Percentiles rank a stretch among this genome's conserved stretches.
Evolutionary conservation across 192 early-diverging fungal genomes (phyloP).

Genomic region (Gaertneriomyces sp.): DNA sequence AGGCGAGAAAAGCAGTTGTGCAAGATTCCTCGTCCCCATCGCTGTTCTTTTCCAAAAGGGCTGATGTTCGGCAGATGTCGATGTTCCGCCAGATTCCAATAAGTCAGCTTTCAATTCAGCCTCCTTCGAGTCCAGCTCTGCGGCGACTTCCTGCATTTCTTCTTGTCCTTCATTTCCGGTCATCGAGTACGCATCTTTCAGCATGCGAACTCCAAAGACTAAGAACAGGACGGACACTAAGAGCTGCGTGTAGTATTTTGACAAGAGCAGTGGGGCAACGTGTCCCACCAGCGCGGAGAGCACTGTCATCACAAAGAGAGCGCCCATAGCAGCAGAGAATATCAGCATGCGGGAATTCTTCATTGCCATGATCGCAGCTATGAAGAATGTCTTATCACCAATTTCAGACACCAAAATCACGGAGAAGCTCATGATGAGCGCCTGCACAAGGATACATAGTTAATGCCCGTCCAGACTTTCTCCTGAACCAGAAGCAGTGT

Average conservation of each 20-base stretch:
- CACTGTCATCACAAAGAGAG: slow-evolving; percentile 91
- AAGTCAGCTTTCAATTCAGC: slow-evolving; percentile 31
- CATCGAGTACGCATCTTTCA: slow-evolving; percentile 82
- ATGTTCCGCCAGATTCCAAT: slow-evolving; percentile 23
- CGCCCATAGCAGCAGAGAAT: slow-evolving; percentile 83
- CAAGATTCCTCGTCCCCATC: not conserved
- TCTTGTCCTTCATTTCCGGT: slow-evolving; percentile 79
- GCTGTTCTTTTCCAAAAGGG: not conserved
- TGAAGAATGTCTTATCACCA: slow-evolving; percentile 99
- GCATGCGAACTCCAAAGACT: slow-evolving; percentile 88
- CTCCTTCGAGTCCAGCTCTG: slow-evolving; percentile 80
- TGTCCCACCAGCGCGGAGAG: slow-evolving; percentile 92
- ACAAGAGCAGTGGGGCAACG: slow-evolving; percentile 81
- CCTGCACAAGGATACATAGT: slow-evolving; percentile 15
- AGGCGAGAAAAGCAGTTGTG: slow-evolving; percentile 73
- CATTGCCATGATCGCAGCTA: slow-evolving; percentile 99
- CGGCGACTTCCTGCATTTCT: slow-evolving; percentile 88
- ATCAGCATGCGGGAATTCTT: slow-evolving; percentile 86
- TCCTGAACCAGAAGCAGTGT: too few species aligned
- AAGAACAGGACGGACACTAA: slow-evolving; percentile 83
- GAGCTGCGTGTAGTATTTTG: slow-evolving; percentile 80
- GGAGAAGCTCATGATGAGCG: slow-evolving; percentile 59
- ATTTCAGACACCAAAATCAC: slow-evolving; percentile 97
- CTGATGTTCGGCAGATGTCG: not conserved
- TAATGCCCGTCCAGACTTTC: not conserved